phyloP scores from a whole-genome alignment of 257 asterid species.

The Verbascum thapsus region DNA sequence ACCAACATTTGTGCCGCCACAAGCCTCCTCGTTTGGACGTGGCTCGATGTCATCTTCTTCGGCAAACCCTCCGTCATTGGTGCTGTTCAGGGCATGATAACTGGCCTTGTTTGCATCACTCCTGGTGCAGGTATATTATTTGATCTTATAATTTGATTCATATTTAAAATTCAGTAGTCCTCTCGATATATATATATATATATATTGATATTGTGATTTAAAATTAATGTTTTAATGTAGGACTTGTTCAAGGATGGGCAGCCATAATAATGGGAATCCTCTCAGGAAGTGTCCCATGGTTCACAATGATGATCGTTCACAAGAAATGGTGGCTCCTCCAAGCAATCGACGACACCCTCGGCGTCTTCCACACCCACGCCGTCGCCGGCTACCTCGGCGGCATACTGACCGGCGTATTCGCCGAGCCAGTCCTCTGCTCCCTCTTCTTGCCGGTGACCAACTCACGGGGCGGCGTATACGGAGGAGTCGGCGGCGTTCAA shows the following conservation, averaged over 20 bases:
- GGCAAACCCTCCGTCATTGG: slow-evolving; percentile 67
- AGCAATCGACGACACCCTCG: slow-evolving; percentile 69
- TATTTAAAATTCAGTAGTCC: no score
- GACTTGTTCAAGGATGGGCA: slow-evolving; percentile 73
- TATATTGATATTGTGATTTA: no score
- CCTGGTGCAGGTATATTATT: slow-evolving; percentile 62
- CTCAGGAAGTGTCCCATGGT: slow-evolving; percentile 74
- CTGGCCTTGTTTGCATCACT: slow-evolving; percentile 70
- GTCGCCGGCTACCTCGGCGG: slow-evolving; percentile 71
- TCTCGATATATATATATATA: no score
- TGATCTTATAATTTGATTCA: no score
- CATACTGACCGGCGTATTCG: slow-evolving; percentile 60
- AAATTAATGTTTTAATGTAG: no score
- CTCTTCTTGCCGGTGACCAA: slow-evolving; percentile 64
- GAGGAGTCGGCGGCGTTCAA: slow-evolving; percentile 59
- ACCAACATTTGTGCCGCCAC: slow-evolving; percentile 78
- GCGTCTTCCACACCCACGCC: slow-evolving; percentile 73
- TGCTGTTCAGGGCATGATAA: slow-evolving; percentile 73
- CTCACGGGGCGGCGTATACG: slow-evolving; percentile 58
- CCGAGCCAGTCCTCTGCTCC: slow-evolving; percentile 56
- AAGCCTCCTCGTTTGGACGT: slow-evolving; percentile 73
- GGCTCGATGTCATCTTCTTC: slow-evolving; percentile 71
- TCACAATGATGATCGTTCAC: slow-evolving; percentile 72
- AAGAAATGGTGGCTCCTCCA: slow-evolving; percentile 57
- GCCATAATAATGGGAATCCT: slow-evolving; percentile 66